phyloP scores from a whole-genome alignment of 768 basidiomycete species.

The Baorangia bicolor region DNA sequence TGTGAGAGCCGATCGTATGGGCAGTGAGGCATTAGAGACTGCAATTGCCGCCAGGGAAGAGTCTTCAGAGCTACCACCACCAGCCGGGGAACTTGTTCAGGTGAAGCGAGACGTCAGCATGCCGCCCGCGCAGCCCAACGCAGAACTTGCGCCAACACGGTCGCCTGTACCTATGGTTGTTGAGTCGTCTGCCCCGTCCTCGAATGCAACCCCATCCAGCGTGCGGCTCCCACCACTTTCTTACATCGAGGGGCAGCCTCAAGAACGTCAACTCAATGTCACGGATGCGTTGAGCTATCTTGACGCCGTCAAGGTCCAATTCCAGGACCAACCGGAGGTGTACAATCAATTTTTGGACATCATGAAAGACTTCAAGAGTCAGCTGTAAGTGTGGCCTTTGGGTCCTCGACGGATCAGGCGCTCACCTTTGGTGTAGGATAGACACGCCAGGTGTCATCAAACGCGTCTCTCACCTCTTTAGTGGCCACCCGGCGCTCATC shows the following conservation, averaged over 20 bases:
- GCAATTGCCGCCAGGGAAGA: conserved; percentile 1
- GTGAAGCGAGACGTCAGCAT: conserved; percentile 28
- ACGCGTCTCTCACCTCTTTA: conserved; percentile 91
- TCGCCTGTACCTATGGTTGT: conserved; percentile 13
- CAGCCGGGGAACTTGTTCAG: conserved; percentile 14
- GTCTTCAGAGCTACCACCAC: conserved; percentile 3
- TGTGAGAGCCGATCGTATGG: conserved; percentile 8
- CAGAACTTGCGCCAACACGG: conserved; percentile 7
- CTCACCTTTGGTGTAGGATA: conserved; percentile 53
- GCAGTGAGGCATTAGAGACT: not conserved
- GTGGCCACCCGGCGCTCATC: conserved; percentile 85
- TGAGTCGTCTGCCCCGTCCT: conserved; percentile 10
- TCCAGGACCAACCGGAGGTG: conserved; percentile 56
- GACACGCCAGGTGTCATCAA: conserved; percentile 97
- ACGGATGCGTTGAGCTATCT: conserved; percentile 62
- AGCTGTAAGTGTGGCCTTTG: conserved; percentile 39
- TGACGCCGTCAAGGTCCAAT: conserved; percentile 63
- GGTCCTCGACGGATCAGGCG: not conserved
- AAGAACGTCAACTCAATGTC: conserved; percentile 54
- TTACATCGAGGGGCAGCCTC: conserved; percentile 25
- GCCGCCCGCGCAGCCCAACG: conserved; percentile 13
- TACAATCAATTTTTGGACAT: conserved; percentile 66
- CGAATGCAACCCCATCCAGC: not conserved
- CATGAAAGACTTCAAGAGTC: conserved; percentile 77
- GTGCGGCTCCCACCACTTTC: conserved; percentile 23